Evolutionary conservation across 257 asterid species (phyloP).

Genomic region (Verbena officinalis): DNA sequence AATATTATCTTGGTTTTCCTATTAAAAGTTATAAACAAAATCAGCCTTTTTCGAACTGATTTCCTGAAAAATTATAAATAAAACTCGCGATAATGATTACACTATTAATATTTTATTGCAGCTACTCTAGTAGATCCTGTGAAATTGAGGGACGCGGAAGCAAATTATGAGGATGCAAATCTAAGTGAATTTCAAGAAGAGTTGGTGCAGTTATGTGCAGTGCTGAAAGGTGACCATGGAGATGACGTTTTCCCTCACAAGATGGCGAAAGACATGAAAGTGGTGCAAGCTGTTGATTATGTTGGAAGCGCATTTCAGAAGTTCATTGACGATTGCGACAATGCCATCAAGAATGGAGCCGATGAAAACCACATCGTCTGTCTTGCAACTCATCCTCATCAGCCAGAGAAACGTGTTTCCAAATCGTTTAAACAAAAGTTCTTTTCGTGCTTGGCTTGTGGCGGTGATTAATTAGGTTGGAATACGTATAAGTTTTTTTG

Average conservation of each 20-base stretch:
- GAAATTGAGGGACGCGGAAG: conserved; percentile 48
- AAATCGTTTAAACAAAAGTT: conserved; percentile 28
- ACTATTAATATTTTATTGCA: conserved; percentile 23
- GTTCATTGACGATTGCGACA: conserved; percentile 56
- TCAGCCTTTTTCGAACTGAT: too few species aligned
- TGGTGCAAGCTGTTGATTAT: conserved; percentile 57
- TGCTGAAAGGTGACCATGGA: conserved; percentile 58
- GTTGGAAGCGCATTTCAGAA: conserved; percentile 52
- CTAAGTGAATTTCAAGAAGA: conserved; percentile 72
- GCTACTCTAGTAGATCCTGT: conserved; percentile 54
- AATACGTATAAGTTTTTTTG: neutral
- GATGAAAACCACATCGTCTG: conserved; percentile 57
- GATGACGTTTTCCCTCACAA: conserved; percentile 41
- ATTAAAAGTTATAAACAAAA: too few species aligned
- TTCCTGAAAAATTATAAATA: neutral
- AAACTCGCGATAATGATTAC: neutral
- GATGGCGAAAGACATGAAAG: conserved; percentile 57
- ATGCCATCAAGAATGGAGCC: conserved; percentile 51
- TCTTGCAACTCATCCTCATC: neutral
- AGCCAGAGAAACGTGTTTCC: conserved; percentile 23
- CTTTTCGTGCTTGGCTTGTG: conserved; percentile 48
- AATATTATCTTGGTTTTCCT: too few species aligned
- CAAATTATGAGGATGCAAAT: conserved; percentile 54
- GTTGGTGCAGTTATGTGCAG: conserved; percentile 73
- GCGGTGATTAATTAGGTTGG: conserved; percentile 1